Base-by-base conservation (phyloP, 148 eudicot genomes). In the Fagopyrum homotropicum region DNA sequence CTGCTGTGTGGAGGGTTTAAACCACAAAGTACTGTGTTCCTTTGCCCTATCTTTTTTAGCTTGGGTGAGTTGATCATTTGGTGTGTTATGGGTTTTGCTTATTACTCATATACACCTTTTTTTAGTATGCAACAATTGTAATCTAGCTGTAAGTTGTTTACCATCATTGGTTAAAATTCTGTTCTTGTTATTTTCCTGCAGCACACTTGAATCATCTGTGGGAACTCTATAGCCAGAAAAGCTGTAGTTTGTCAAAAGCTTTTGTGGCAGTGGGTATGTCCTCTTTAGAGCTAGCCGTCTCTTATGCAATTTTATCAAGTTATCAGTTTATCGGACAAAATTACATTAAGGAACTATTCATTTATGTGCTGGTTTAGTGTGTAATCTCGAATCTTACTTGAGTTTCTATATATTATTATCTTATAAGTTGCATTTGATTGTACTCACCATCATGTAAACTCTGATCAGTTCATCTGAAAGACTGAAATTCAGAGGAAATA, bases 21-120 rank as follows among this genome's bases (percentile, higher is more conserved):
- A 54, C 85, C 97, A 54, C 81, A 85, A 66, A 80, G 77, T 60
- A 89, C 82, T 63, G 69, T 92, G 54, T 82, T 92, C 74, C 85
- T 90, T 75, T 90, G 89, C 76, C 98, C 98, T 57, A 44, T 90
- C 55, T 90, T 90, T 86, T 95, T 95, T 86, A 95, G 98, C 89
- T 83, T 95, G 84, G 98, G 98, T 92, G 81, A 86, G 88, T 82
- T 45, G 29, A 61, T 50, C 29, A 57, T 12, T 69, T 68, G 46
- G 8, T 8, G 48, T 51, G 4, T 76, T 9, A 35, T n/a, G 70
- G 26, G 6, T 76, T 74, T 74, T 43, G 22, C 7, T 74, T 1
- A 48, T 29, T 30, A 9, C 1, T 19, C 47, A 30, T 47, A 16
- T n/a, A 45, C 29, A 40, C 8, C 11, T 35, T 7, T 7, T 30